Conservation (phyloP, 306 rosid species). For the Dryas alaskensis region DNA sequence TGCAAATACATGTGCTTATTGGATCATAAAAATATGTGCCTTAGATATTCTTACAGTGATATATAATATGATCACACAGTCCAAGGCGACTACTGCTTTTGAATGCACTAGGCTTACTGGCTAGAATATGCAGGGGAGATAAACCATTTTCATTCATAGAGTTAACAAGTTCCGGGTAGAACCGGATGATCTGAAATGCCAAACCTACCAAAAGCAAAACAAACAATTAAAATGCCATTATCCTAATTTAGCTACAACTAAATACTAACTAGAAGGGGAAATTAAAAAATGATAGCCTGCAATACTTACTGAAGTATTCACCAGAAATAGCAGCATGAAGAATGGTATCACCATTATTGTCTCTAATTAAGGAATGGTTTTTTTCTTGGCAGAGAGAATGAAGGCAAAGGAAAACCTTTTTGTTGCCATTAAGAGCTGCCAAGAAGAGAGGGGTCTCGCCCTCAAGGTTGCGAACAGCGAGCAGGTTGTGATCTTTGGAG, state of each 20-base stretch:
- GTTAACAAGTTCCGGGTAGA: constrained; percentile 11
- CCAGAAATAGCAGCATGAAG: constrained; percentile 24
- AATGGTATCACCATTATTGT: constrained; percentile 21
- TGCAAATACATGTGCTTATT: neutral
- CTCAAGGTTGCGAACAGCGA: neutral
- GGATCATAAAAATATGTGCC: too few relatives aligned
- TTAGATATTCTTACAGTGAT: constrained; percentile 11
- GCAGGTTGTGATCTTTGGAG: neutral
- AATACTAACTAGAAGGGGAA: neutral
- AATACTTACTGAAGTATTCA: constrained; percentile 26
- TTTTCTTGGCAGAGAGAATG: neutral
- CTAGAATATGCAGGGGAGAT: constrained; percentile 29
- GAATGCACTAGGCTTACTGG: constrained; percentile 29
- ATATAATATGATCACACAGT: constrained; percentile 13
- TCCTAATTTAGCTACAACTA: too few relatives aligned
- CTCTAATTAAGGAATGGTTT: neutral
- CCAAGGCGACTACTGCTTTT: constrained; percentile 21
- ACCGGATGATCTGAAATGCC: constrained; percentile 19
- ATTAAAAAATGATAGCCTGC: neutral
- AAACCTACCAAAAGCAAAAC: constrained; percentile 8
- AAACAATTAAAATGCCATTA: neutral
- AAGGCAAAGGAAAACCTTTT: constrained; percentile 13
- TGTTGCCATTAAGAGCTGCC: constrained; percentile 29
- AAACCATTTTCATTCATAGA: constrained; percentile 23
- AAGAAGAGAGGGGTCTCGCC: constrained; percentile 32